These are phyloP conservation scores for Conoideocrella luteorostrata DNA, from an alignment of 2,329 filamentous ascomycete species.

Conservation along the genomic window DNA sequence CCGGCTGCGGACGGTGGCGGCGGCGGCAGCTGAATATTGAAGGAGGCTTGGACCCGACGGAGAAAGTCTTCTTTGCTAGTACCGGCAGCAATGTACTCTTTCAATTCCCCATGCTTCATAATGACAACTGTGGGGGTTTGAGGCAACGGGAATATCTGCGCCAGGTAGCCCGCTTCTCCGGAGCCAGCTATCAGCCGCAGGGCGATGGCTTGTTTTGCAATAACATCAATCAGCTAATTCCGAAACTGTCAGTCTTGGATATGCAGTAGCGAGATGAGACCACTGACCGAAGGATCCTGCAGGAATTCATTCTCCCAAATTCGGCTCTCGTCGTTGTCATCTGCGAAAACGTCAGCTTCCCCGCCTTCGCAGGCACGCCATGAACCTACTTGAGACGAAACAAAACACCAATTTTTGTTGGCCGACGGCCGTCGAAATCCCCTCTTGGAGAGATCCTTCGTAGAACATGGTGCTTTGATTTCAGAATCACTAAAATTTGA, in stretches of 20 bases:
- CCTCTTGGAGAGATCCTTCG: constrained; percentile 70
- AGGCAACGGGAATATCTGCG: constrained; percentile 75
- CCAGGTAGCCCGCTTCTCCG: constrained; percentile 73
- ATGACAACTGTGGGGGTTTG: constrained; percentile 73
- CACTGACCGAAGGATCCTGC: constrained; percentile 46
- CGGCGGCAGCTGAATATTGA: constrained; percentile 19
- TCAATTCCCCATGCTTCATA: constrained; percentile 71
- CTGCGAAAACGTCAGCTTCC: constrained; percentile 33
- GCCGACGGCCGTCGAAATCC: constrained; percentile 68
- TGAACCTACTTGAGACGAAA: constrained; percentile 67
- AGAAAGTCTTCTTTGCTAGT: constrained; percentile 61
- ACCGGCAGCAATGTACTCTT: constrained; percentile 66
- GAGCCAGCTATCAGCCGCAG: constrained; percentile 67
- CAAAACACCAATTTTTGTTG: constrained; percentile 75
- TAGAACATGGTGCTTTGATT: constrained; percentile 68
- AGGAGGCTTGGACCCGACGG: constrained; percentile 30
- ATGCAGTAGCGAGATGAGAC: too few relatives aligned
- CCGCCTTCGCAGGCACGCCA: not conserved
- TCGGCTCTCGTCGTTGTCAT: constrained; percentile 61
- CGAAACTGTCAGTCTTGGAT: constrained; percentile 14
- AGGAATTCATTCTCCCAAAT: constrained; percentile 69
- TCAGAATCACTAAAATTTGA: too few relatives aligned
- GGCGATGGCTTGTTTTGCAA: constrained; percentile 59
- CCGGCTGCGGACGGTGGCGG: constrained; percentile 8
- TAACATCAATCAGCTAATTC: constrained; percentile 44